Evolutionary conservation across 1,284 basidiomycete genomes (phyloP), one percentile per base, ranked within the genome.

Genomic region (Pisolithus thermaeus): DNA sequence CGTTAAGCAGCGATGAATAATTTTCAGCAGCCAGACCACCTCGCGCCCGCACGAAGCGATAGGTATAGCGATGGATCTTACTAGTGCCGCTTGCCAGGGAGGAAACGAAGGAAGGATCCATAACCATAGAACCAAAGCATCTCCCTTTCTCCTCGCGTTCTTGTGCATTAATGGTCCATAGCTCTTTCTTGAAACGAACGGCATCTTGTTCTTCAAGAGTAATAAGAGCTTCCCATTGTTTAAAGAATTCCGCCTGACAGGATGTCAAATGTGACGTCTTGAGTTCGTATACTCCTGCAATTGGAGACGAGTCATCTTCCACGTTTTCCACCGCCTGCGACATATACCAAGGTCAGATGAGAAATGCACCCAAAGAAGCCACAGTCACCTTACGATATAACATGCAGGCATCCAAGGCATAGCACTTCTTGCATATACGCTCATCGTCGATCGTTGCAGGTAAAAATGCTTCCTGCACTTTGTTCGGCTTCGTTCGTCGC

Each of bases 191-290:
- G 69, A 92, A 90, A 14, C 87, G 79, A 11, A 85, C 71, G 9
- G 90, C 75, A 59, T 97, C 94, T 53, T 86, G 84, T 64, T 99
- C 97, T 66, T 99, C 97, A 20, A 95, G 71, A 1, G 89, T 78
- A 51, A 99, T 77, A 9, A 98, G 76, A 0, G 77, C 74, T 63
- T 99, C 95, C 97, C 97, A 99, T 56, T 83, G 79, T 59, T 81
- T 81, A 75, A 97, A 99, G 69, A 99, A 99, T 1, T 74, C 76
- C 0, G 75, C 68, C 54, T 97, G 92, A 0, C 65, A 37, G 0
- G 76, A 65, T 0, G 84, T 88, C 23, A 99, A 75, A 61, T 97
- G 93, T 0, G 79, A 77, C 0, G 91, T 96, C 67, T 91, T 93
- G 52, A 83, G 72, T 0, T 78, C 77, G 62, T 90, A 97, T 20